A percentile compares a stretch with the other conserved stretches of the same genome.
These are phyloP conservation scores for Geotrichum fermentans DNA, from an alignment of 1,139 yeast genomes.

Conservation along the genomic window DNA sequence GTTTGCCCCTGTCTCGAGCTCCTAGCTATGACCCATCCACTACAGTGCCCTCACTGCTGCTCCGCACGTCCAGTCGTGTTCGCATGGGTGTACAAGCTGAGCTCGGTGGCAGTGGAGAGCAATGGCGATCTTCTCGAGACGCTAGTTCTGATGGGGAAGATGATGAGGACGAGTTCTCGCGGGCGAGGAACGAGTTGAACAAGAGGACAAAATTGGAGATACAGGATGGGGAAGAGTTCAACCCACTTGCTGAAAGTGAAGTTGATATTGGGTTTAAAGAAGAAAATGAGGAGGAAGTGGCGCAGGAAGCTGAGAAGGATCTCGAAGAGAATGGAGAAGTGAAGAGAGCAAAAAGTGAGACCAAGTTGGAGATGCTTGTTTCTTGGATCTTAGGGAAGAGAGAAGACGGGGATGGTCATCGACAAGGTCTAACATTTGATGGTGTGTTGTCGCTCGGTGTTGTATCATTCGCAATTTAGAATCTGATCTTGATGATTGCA, in stretches of 20 bases:
- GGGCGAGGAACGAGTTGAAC: neutral
- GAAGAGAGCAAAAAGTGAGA: too few relatives aligned
- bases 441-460: neutral
- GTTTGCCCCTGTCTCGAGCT: neutral
- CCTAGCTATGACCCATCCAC: neutral
- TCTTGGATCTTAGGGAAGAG: too few relatives aligned
- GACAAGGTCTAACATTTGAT: neutral
- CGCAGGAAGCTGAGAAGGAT: neutral
- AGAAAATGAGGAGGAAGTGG: neutral
- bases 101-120: neutral
- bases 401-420: too few relatives aligned
- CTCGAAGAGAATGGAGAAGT: neutral
- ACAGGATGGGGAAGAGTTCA: constrained; percentile 14
- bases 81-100: neutral
- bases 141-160: neutral
- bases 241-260: constrained; percentile 14
- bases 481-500: neutral
- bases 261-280: neutral
- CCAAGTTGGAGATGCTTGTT: too few relatives aligned
- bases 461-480: neutral
- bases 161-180: constrained; percentile 5
- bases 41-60: neutral
- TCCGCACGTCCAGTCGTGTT: neutral
- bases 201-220: neutral
- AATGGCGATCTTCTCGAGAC: neutral